Conservation (phyloP, 2,329 filamentous ascomycete species). For the Chrysosporium queenslandicum region DNA sequence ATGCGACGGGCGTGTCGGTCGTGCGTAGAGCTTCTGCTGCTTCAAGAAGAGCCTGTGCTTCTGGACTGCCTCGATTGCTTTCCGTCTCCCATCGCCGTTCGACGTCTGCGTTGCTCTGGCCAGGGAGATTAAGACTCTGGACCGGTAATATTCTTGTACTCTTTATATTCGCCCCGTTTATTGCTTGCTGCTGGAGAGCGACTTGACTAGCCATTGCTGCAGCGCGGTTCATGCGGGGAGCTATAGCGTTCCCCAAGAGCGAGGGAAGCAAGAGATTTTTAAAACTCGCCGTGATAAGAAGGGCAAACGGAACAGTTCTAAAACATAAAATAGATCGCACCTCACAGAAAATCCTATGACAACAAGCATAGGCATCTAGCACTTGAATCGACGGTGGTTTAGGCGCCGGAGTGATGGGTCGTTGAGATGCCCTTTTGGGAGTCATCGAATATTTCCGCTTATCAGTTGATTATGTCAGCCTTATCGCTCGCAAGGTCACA, state of each 20-base stretch:
- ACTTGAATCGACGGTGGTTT: no score
- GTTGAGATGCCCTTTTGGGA: neutral
- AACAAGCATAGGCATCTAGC: no score
- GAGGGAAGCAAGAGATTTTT: neutral
- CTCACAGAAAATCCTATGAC: no score
- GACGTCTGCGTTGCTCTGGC: slow-evolving; percentile 26
- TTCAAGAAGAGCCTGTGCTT: slow-evolving; percentile 47
- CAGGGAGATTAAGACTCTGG: slow-evolving; percentile 28
- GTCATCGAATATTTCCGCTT: neutral
- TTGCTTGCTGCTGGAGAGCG: neutral
- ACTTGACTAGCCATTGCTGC: slow-evolving; percentile 3
- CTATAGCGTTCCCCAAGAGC: neutral
- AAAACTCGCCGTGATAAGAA: neutral
- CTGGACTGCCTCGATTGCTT: slow-evolving; percentile 30
- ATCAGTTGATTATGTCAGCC: slow-evolving; percentile 1
- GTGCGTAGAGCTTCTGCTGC: slow-evolving; percentile 58
- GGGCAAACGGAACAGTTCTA: neutral
- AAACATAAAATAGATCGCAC: no score
- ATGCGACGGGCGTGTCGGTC: slow-evolving; percentile 70
- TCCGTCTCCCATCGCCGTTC: slow-evolving; percentile 34
- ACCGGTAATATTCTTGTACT: slow-evolving; percentile 32
- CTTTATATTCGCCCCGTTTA: neutral
- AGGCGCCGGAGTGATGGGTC: no score
- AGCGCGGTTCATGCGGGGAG: neutral
- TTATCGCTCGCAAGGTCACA: neutral